Percentiles rank a stretch among this genome's conserved stretches.
phyloP scores from a whole-genome alignment of 805 yeast genomes.

The Ogataea chonburiensis region DNA sequence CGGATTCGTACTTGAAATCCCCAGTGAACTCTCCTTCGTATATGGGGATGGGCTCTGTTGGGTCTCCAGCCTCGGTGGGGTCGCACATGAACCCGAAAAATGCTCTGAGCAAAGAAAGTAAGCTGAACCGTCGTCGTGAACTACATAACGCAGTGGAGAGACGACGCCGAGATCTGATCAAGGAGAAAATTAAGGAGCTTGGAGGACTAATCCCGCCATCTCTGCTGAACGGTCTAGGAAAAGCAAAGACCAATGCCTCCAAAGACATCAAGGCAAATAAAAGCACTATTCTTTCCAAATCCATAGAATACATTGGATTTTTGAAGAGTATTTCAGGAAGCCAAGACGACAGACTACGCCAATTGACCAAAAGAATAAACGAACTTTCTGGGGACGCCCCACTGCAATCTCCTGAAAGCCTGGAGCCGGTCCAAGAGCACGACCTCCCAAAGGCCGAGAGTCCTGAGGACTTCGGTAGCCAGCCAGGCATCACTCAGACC shows the following conservation, averaged over 20 bases:
- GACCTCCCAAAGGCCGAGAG: not conserved
- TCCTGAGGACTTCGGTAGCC: too few species aligned
- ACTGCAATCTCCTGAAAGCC: slow-evolving; percentile 7
- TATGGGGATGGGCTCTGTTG: slow-evolving; percentile 25
- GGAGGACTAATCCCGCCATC: slow-evolving; percentile 81
- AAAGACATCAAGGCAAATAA: slow-evolving; percentile 81
- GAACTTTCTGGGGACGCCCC: slow-evolving; percentile 11
- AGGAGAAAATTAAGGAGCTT: slow-evolving; percentile 82
- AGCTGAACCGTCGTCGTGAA: slow-evolving; percentile 74
- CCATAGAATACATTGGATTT: slow-evolving; percentile 77
- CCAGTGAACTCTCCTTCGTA: slow-evolving; percentile 37
- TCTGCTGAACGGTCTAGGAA: slow-evolving; percentile 43
- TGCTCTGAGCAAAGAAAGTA: slow-evolving; percentile 59
- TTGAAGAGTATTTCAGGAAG: slow-evolving; percentile 57
- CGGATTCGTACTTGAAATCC: slow-evolving; percentile 33
- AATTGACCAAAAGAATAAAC: slow-evolving; percentile 41
- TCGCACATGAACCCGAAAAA: slow-evolving; percentile 36
- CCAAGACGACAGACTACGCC: slow-evolving; percentile 50
- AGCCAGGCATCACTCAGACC: not conserved
- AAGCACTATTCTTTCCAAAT: slow-evolving; percentile 68
- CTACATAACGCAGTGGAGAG: slow-evolving; percentile 94
- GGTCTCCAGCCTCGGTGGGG: slow-evolving; percentile 32
- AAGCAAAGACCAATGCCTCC: slow-evolving; percentile 32
- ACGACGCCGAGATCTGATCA: slow-evolving; percentile 85
- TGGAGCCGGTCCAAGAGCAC: slow-evolving; percentile 4